Base-by-base conservation (phyloP, 108 stramenopile species). In the Pelagomonas calceolata region DNA sequence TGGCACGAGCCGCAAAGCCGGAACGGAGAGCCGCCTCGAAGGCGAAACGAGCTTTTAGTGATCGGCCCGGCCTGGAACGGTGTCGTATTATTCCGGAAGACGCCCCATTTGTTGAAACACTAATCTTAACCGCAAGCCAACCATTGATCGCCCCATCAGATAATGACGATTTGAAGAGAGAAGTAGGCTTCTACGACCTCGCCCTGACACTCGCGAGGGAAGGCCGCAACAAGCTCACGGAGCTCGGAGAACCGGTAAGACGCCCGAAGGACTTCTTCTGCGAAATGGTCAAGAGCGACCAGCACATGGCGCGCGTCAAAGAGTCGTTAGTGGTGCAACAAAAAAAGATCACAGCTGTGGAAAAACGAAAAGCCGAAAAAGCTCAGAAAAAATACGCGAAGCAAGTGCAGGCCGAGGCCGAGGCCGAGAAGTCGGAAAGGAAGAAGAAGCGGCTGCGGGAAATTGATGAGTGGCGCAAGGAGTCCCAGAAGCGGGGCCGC, bases 191-290 rank as follows among this genome's bases (percentile, higher is more conserved):
- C 85, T 97, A 99, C 80, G 91, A 95, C 71, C 80, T 82, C 65
- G 92, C 97, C 12, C 68, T 98, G 73, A 91, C 85, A 60, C 94
- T 91, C 0, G 95, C 95, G 26, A 75, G 85, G 73, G 45, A 80
- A 66, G 95, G 91, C 29, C 77, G 72, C 35, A 32, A n/a, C 4
- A 36, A 65, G 33, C 76, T 84, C 44, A 65, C 43, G n/a, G 32
- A 60, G 44, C 45, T 76, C 32, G 67, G 74, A 14, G 71, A 82
- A 15, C 81, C 81, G 0, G 74, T 76, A 71, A 80, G 85, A 30
- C 81, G 98, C 34, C 96, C 96, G 0, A 90, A 88, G 29, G 98
- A 99, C 74, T 99, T 92, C 77, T 95, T 99, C 81, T 96, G 95
- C 26, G 96, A 99, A 78, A 97, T 97, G 95, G 86, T 98, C 69